A percentile compares a stretch with the other conserved stretches of the same genome.
These are phyloP conservation scores for Lycium ferocissimum DNA, from an alignment of 257 asterid species.

Conservation along the genomic window DNA sequence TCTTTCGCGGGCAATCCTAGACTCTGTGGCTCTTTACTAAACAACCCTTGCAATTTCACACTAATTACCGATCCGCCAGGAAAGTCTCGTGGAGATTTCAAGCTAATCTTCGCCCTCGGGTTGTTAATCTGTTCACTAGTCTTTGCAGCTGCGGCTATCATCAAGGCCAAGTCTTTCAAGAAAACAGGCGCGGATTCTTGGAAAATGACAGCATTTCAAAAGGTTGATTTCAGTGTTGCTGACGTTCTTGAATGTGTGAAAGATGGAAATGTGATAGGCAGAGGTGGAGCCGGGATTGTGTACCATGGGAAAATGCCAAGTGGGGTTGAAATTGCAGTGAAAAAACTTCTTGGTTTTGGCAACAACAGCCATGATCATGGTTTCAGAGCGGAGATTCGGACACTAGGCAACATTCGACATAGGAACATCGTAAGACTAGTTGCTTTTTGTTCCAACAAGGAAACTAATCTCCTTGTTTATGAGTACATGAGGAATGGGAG, in stretches of 20 bases:
- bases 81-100: slow-evolving; percentile 62
- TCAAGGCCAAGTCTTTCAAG: slow-evolving; percentile 85
- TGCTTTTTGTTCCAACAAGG: slow-evolving; percentile 87
- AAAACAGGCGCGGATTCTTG: slow-evolving; percentile 56
- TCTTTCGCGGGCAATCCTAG: slow-evolving; percentile 79
- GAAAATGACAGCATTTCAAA: slow-evolving; percentile 90
- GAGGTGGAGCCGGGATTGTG: slow-evolving; percentile 94
- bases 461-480: slow-evolving; percentile 83
- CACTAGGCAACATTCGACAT: slow-evolving; percentile 89
- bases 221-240: slow-evolving; percentile 68
- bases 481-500: slow-evolving; percentile 97
- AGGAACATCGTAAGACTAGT: slow-evolving; percentile 77
- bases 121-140: slow-evolving; percentile 68
- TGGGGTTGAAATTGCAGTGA: slow-evolving; percentile 87
- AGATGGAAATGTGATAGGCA: slow-evolving; percentile 91
- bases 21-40: slow-evolving; percentile 72
- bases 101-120: slow-evolving; percentile 80
- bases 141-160: slow-evolving; percentile 72
- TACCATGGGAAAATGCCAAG: slow-evolving; percentile 78
- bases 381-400: slow-evolving; percentile 79
- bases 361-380: slow-evolving; percentile 81
- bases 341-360: slow-evolving; percentile 67
- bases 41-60: slow-evolving; percentile 68
- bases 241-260: slow-evolving; percentile 85
- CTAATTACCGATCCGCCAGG: slow-evolving; percentile 31